Percentiles rank a stretch among this genome's conserved stretches.
phyloP scores from a whole-genome alignment of 2,329 filamentous ascomycete species.

The Aspergillus sergii region DNA sequence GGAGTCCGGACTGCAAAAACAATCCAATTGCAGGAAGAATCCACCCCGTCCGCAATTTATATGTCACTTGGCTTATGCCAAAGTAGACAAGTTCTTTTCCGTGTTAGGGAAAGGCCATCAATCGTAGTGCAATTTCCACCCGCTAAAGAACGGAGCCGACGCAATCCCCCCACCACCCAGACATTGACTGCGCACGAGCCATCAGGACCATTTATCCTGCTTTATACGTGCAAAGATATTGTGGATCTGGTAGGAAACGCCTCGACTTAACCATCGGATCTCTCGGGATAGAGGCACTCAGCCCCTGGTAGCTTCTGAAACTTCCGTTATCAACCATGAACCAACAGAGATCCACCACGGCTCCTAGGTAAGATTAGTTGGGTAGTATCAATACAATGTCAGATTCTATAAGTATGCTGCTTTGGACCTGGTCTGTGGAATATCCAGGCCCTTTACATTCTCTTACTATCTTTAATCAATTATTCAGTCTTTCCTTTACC shows the following conservation, averaged over 20 bases:
- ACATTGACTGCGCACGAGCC: not conserved
- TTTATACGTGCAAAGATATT: not conserved
- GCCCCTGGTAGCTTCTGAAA: not conserved
- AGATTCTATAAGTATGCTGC: not conserved
- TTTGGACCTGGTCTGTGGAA: not conserved
- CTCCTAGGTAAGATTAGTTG: not conserved
- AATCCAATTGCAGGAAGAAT: not conserved
- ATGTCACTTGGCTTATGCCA: not conserved
- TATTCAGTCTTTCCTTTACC: conserved; percentile 12
- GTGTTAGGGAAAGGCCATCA: not conserved
- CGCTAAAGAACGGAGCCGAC: not conserved
- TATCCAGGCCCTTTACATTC: not conserved
- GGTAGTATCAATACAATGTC: not conserved
- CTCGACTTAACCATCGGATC: not conserved
- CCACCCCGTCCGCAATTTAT: not conserved
- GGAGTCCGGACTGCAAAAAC: not conserved
- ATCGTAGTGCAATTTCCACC: not conserved
- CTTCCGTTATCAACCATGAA: not conserved
- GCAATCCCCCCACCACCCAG: not conserved
- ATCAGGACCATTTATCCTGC: not conserved
- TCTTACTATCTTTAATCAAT: not conserved
- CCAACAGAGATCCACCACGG: not conserved
- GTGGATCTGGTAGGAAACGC: not conserved
- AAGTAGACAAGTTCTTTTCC: not conserved
- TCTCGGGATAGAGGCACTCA: not conserved